A percentile compares a stretch with the other conserved stretches of the same genome.
phyloP scores from a whole-genome alignment of 2,329 filamentous ascomycete species.

The Arthrobotrys megalospora region DNA sequence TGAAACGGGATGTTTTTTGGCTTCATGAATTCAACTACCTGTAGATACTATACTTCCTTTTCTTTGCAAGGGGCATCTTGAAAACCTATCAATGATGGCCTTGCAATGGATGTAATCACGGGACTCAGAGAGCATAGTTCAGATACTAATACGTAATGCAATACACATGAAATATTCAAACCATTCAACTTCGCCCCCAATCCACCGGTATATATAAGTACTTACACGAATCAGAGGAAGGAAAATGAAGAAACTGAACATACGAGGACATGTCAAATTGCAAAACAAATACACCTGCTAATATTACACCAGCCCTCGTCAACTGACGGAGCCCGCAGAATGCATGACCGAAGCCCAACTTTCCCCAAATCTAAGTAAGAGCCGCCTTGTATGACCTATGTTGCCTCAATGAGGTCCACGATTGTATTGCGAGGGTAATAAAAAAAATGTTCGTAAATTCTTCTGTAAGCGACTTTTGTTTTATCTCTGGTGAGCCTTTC shows the following conservation, averaged over 20 bases:
- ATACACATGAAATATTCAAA: no score
- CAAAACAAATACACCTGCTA: constrained; percentile 47
- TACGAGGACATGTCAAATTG: constrained; percentile 19
- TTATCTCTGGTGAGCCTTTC: constrained; percentile 80
- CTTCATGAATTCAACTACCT: no score
- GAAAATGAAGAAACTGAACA: constrained; percentile 4
- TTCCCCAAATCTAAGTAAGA: neutral
- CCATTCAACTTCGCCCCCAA: neutral
- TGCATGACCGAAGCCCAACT: constrained; percentile 1
- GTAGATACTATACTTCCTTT: no score
- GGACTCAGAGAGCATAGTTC: no score
- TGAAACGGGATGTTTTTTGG: no score
- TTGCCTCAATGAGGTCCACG: constrained; percentile 2
- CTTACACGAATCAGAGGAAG: constrained; percentile 38
- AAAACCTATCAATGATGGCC: no score
- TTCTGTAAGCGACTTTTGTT: neutral
- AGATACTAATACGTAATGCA: no score
- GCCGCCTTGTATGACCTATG: constrained; percentile 20
- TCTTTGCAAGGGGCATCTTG: no score
- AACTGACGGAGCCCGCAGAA: constrained; percentile 21
- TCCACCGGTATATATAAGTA: constrained; percentile 25
- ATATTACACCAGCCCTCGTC: constrained; percentile 45
- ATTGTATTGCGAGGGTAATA: neutral
- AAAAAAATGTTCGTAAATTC: neutral
- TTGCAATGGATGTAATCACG: no score